Evolutionary conservation across 768 basidiomycete genomes (phyloP).

Genomic region (Tremella mesenterica): DNA sequence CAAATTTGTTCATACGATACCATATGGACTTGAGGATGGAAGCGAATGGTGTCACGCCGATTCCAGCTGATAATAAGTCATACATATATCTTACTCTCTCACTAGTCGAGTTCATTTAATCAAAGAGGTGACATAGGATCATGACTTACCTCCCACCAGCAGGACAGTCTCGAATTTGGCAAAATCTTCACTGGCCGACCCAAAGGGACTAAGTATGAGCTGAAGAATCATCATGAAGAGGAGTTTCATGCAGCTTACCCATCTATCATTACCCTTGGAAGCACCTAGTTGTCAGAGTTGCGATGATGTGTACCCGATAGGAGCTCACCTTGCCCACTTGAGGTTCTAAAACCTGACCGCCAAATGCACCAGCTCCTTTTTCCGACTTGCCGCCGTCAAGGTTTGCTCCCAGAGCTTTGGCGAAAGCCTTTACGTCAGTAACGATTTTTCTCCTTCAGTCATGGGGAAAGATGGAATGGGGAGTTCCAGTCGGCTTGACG

Average conservation of each 20-base stretch:
- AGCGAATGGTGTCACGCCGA: slow-evolving; percentile 93
- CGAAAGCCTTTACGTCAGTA: slow-evolving; percentile 56
- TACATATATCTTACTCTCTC: background rate
- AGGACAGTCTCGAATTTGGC: slow-evolving; percentile 76
- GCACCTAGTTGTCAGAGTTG: slow-evolving; percentile 59
- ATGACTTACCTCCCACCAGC: slow-evolving; percentile 57
- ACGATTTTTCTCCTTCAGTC: too few relatives aligned
- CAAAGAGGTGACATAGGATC: too few relatives aligned
- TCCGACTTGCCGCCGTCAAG: slow-evolving; percentile 53
- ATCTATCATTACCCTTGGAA: slow-evolving; percentile 91
- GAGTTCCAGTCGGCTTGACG: slow-evolving; percentile 48
- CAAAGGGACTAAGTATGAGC: slow-evolving; percentile 60
- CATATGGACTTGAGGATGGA: slow-evolving; percentile 78
- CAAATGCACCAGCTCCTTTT: slow-evolving; percentile 43
- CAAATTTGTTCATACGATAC: slow-evolving; percentile 90
- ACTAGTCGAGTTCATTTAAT: too few relatives aligned
- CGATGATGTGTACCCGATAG: background rate
- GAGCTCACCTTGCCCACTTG: slow-evolving; percentile 23
- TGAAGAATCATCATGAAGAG: background rate
- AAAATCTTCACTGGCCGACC: slow-evolving; percentile 83
- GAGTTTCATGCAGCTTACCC: slow-evolving; percentile 41
- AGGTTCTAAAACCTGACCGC: slow-evolving; percentile 50
- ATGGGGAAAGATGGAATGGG: too few relatives aligned
- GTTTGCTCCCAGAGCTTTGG: slow-evolving; percentile 74
- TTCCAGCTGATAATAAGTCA: slow-evolving; percentile 55